These are phyloP conservation scores for Cladophialophora chaetospira DNA, from an alignment of 2,329 filamentous ascomycete species.

Conservation along the genomic window DNA sequence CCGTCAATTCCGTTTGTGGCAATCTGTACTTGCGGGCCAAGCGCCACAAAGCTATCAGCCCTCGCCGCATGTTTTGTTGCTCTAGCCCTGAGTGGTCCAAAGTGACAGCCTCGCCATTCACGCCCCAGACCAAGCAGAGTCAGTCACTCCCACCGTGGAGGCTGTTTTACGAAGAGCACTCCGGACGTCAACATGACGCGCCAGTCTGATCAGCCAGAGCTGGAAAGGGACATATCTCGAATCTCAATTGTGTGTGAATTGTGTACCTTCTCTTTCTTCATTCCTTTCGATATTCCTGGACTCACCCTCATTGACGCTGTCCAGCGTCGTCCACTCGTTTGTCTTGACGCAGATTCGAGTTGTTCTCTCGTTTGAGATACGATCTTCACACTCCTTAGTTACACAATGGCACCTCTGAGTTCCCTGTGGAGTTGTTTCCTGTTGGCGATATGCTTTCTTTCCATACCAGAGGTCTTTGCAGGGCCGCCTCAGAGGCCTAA, in stretches of 20 bases:
- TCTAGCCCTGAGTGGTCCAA: neutral
- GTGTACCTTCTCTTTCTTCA: neutral
- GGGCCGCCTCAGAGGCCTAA: neutral
- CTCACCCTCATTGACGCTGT: constrained; percentile 8
- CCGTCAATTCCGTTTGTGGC: neutral
- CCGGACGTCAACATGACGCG: neutral
- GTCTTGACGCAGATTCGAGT: constrained; percentile 6
- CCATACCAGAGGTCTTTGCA: neutral
- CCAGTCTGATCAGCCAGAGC: neutral
- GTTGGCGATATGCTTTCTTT: neutral
- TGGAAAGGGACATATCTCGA: neutral
- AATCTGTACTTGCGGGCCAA: neutral
- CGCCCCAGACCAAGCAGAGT: neutral
- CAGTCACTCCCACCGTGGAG: constrained; percentile 1
- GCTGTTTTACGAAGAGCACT: neutral
- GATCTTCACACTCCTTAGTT: neutral
- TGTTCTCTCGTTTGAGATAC: constrained; percentile 1
- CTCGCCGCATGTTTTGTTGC: neutral
- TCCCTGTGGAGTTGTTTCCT: neutral
- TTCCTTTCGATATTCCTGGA: neutral
- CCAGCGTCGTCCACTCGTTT: constrained; percentile 14
- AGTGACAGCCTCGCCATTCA: neutral
- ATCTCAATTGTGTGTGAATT: neutral
- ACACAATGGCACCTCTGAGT: neutral
- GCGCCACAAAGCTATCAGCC: constrained; percentile 8